A percentile compares a stretch with the other conserved stretches of the same genome.
phyloP scores from a whole-genome alignment of 306 rosid species.

The Benincasa hispida region DNA sequence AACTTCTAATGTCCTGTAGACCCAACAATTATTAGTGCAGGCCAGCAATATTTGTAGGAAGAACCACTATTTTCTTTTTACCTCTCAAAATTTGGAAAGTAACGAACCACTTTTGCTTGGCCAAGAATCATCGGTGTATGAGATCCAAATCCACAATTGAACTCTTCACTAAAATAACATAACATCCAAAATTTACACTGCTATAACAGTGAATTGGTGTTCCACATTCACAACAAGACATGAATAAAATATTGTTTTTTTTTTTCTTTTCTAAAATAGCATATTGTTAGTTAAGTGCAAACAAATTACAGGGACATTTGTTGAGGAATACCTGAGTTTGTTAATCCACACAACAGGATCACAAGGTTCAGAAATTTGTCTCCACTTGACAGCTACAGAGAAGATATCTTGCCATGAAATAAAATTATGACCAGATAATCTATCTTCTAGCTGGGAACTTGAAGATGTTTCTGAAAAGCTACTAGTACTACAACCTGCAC shows the following conservation, averaged over 20 bases:
- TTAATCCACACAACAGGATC: slow-evolving; percentile 94
- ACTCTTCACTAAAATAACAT: slow-evolving; percentile 52
- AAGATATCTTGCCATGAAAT: slow-evolving; percentile 75
- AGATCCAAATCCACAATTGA: slow-evolving; percentile 85
- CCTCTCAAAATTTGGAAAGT: slow-evolving; percentile 78
- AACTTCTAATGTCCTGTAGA: slow-evolving; percentile 55
- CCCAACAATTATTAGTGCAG: slow-evolving; percentile 22
- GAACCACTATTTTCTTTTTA: slow-evolving; percentile 13
- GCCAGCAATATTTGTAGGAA: slow-evolving; percentile 3
- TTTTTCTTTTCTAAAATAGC: not conserved
- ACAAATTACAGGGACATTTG: not conserved
- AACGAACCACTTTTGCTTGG: slow-evolving; percentile 91
- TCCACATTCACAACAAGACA: not conserved
- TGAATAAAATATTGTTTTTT: not conserved
- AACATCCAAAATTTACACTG: not conserved
- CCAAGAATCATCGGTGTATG: slow-evolving; percentile 91
- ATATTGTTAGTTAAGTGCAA: not conserved
- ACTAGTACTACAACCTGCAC: slow-evolving; percentile 93
- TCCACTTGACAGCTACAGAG: slow-evolving; percentile 79
- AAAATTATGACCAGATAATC: slow-evolving; percentile 39
- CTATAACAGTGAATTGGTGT: not conserved
- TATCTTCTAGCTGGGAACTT: slow-evolving; percentile 41
- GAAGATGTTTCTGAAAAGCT: slow-evolving; percentile 43
- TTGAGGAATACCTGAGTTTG: slow-evolving; percentile 62
- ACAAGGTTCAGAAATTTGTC: slow-evolving; percentile 90